Conservation (phyloP, 2,329 filamentous ascomycete species). For the Colletotrichum siamense region DNA sequence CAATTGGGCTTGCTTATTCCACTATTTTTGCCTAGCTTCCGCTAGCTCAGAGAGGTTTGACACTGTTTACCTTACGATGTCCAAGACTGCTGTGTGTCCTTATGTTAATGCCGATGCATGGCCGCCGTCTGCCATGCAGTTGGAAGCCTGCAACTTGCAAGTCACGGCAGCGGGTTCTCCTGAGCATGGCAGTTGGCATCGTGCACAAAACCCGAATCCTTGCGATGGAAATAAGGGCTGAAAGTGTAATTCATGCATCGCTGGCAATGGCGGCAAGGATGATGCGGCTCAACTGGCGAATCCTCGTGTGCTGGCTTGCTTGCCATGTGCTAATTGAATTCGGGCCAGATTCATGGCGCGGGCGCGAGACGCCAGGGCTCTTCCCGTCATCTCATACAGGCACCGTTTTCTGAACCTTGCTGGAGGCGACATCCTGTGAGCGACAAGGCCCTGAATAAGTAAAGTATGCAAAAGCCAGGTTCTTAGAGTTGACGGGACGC, state of each 20-base stretch:
- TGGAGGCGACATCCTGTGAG: neutral
- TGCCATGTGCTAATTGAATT: constrained; percentile 15
- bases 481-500: neutral
- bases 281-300: neutral
- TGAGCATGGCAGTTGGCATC: neutral
- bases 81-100: neutral
- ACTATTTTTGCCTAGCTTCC: neutral
- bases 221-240: constrained; percentile 1
- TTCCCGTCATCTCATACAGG: constrained; percentile 21
- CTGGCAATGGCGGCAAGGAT: constrained; percentile 5
- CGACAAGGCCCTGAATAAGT: neutral
- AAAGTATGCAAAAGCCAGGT: neutral
- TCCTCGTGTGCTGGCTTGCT: neutral
- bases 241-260: constrained; percentile 13
- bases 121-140: neutral
- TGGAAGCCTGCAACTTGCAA: neutral
- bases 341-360: neutral
- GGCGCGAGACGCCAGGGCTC: constrained; percentile 9
- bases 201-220: neutral
- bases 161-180: neutral
- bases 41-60: neutral
- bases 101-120: neutral
- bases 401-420: constrained; percentile 12
- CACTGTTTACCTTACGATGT: neutral
- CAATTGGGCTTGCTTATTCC: neutral